phyloP scores from a whole-genome alignment of 2,329 filamentous ascomycete genomes.

The Colletotrichum sp. region DNA sequence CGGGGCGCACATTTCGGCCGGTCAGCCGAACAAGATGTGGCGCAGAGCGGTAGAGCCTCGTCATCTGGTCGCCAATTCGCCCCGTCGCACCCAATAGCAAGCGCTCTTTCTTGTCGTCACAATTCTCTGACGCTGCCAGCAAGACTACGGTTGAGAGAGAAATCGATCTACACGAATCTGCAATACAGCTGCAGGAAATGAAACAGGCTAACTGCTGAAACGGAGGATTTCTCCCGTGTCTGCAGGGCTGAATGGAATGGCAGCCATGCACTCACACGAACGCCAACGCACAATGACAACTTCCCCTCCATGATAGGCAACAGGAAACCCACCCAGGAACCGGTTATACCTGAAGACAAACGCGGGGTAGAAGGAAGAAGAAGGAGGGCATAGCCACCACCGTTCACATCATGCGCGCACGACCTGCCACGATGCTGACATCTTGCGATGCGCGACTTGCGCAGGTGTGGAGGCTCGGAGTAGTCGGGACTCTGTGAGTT shows the following conservation, averaged over 20 bases:
- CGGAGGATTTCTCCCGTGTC: not conserved
- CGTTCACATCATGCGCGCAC: not conserved
- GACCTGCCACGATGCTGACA: not conserved
- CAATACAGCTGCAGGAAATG: not conserved
- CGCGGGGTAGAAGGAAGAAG: constrained; percentile 8
- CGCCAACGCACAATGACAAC: constrained; percentile 3
- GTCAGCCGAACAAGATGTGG: not conserved
- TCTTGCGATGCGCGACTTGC: not conserved
- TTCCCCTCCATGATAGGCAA: not conserved
- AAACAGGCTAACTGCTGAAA: constrained; percentile 13
- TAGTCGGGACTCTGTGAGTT: not conserved
- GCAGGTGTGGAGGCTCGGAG: not conserved
- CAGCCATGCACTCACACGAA: not conserved
- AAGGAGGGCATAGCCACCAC: constrained; percentile 12
- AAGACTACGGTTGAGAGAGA: not conserved
- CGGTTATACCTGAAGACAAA: not conserved
- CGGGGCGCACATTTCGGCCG: not conserved
- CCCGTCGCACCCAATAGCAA: not conserved
- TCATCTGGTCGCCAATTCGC: not conserved
- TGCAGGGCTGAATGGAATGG: constrained; percentile 8
- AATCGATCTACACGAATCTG: not conserved
- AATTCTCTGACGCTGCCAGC: not conserved
- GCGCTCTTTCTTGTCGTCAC: not conserved
- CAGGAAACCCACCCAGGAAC: not conserved
- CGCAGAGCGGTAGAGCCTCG: not conserved